phyloP scores from a whole-genome alignment of 371 early-diverging fungal genomes.

The Rhizomucor pusillus region DNA sequence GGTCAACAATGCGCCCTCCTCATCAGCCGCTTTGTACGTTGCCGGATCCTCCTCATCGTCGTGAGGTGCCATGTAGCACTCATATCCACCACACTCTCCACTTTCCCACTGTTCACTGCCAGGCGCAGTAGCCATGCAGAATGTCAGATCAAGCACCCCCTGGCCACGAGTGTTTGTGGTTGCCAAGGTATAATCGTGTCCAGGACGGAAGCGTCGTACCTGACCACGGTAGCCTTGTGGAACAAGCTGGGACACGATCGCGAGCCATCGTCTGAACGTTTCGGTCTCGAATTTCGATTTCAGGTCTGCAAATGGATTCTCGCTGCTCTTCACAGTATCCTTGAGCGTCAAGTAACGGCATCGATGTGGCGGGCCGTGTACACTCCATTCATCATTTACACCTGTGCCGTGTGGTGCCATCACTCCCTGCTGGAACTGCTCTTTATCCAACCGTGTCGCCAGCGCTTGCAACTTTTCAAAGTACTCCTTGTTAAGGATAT shows the following conservation, averaged over 20 bases:
- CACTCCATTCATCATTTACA: conserved; percentile 49
- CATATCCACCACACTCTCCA: conserved; percentile 74
- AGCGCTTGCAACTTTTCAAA: conserved; percentile 31
- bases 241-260: conserved; percentile 34
- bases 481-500: conserved; percentile 51
- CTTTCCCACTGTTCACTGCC: conserved; percentile 44
- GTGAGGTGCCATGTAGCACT: conserved; percentile 71
- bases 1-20: conserved; percentile 69
- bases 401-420: conserved; percentile 59
- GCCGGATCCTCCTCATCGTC: conserved; percentile 70
- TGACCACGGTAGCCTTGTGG: conserved; percentile 37
- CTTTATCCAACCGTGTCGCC: conserved; percentile 33
- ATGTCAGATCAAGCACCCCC: conserved; percentile 54
- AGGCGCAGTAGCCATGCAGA: conserved; percentile 43
- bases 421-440: conserved; percentile 19
- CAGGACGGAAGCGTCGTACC: conserved; percentile 66
- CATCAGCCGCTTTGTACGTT: conserved; percentile 58
- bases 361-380: conserved; percentile 59
- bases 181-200: conserved; percentile 75
- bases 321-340: conserved; percentile 1
- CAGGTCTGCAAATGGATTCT: conserved; percentile 11
- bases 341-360: conserved; percentile 53
- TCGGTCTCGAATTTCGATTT: conserved; percentile 34
- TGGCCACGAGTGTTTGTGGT: conserved; percentile 41
- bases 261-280: conserved; percentile 50